These are phyloP conservation scores for Lophium mytilinum DNA, from an alignment of 495 filamentous ascomycete species.

Conservation along the genomic window DNA sequence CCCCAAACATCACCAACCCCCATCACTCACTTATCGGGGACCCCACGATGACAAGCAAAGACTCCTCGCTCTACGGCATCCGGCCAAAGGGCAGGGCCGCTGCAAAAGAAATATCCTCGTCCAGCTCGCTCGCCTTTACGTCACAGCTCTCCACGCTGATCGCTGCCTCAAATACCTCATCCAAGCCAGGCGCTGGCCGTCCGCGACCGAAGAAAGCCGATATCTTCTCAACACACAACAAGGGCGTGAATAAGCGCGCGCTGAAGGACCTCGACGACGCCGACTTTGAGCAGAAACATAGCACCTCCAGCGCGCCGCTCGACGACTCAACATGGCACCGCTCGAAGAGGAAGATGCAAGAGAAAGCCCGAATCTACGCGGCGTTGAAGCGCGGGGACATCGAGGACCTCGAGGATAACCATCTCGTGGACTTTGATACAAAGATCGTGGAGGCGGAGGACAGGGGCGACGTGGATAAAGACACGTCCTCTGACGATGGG, in stretches of 20 bases:
- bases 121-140: conserved; percentile 71
- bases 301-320: conserved; percentile 36
- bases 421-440: conserved; percentile 83
- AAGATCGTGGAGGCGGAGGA: conserved; percentile 74
- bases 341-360: conserved; percentile 69
- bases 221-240: conserved; percentile 65
- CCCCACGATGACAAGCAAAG: conserved; percentile 44
- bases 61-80: conserved; percentile 65
- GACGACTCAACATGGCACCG: conserved; percentile 45
- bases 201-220: conserved; percentile 58
- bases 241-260: conserved; percentile 58
- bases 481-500: conserved; percentile 38
- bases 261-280: conserved; percentile 39
- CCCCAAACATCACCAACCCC: not conserved
- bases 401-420: conserved; percentile 46
- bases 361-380: conserved; percentile 77
- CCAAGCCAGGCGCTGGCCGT: conserved; percentile 44
- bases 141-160: conserved; percentile 28
- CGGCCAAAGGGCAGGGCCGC: conserved; percentile 45
- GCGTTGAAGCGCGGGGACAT: conserved; percentile 70
- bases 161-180: conserved; percentile 22
- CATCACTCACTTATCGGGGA: not conserved
- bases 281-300: conserved; percentile 32
- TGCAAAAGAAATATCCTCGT: conserved; percentile 54
- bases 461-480: conserved; percentile 29